These are phyloP conservation scores for Hyphodiscus hymeniophilus DNA, from an alignment of 495 filamentous ascomycete genomes.

Conservation along the genomic window DNA sequence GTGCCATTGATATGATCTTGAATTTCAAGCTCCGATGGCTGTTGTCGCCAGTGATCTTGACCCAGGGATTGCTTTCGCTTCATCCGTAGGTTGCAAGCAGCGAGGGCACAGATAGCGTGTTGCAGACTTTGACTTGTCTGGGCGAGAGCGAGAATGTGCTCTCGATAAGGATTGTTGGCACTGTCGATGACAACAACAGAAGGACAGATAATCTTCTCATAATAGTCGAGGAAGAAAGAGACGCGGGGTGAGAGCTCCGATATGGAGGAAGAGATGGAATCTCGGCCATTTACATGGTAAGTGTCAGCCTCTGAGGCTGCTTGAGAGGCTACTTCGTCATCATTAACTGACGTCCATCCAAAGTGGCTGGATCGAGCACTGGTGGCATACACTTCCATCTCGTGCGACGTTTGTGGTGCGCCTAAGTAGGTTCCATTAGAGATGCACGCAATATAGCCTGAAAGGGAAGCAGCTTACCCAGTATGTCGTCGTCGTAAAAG, in stretches of 20 bases:
- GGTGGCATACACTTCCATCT: slow-evolving; percentile 19
- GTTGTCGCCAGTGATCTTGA: slow-evolving; percentile 30
- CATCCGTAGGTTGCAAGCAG: slow-evolving; percentile 73
- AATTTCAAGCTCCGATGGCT: slow-evolving; percentile 19
- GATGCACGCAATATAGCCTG: background rate
- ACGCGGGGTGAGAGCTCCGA: slow-evolving; percentile 46
- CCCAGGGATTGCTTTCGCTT: slow-evolving; percentile 46
- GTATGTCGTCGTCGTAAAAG: slow-evolving; percentile 36
- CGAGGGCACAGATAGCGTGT: slow-evolving; percentile 84
- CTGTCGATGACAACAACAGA: slow-evolving; percentile 88
- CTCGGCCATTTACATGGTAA: slow-evolving; percentile 23
- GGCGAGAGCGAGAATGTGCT: slow-evolving; percentile 73
- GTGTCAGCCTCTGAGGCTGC: slow-evolving; percentile 16
- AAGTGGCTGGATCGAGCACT: slow-evolving; percentile 22
- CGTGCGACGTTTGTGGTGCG: slow-evolving; percentile 7
- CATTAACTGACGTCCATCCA: slow-evolving; percentile 22
- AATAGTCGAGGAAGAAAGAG: slow-evolving; percentile 63
- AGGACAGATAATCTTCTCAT: slow-evolving; percentile 83
- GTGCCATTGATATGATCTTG: slow-evolving; percentile 19
- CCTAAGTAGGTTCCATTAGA: background rate
- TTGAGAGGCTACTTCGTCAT: slow-evolving; percentile 15
- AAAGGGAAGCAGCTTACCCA: slow-evolving; percentile 27
- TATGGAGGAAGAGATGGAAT: slow-evolving; percentile 10
- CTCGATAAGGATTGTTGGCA: slow-evolving; percentile 74
- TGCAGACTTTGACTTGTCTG: slow-evolving; percentile 72